Base-by-base conservation (phyloP, 495 filamentous ascomycete genomes). In the Xylaria bambusicola region DNA sequence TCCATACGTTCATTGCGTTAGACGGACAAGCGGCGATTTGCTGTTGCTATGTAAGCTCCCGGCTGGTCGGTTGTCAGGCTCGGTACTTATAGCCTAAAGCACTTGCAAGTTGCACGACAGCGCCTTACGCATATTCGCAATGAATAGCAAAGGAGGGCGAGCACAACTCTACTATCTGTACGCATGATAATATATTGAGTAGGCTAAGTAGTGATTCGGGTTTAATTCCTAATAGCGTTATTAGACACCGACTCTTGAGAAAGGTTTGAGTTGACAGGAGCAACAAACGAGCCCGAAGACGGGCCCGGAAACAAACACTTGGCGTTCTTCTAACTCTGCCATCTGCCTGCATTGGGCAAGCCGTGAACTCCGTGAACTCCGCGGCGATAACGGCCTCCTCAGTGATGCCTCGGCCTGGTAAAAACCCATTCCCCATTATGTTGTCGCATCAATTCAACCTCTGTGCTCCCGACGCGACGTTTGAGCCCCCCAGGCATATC, bases 371-470 rank as follows among this genome's bases (percentile, higher is more conserved):
- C 5, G 15, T 38, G 13, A 21, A 10, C 35, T 33, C 3, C 18
- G 6, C 3, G 4, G 12, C 21, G 5, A 8, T 1, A 7, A n/a
- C 20, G 10, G 31, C 21, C 18, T 38, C 24, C 41, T 58, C 36
- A 56, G 24, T 50, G 46, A 44, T 58, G 40, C 8, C 40, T 48
- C 12, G 66, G 66, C 27, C 63, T 59, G 33, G 67, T 65, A 53
- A 75, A 75, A 24, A 68, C 60, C 71, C 71, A 75, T 50, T 71
- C 61, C 7, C 73, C 73, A 35, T 69, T 60, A 23, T 68, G 63
- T 17, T 56, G 42, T 0, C 66, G 65, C 42, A 70, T 65, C 56
- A 76, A 41, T 12, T 72, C 72, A 24, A 76, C 66, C 47, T 62
- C 61, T 7, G 65, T 63, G 7, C 61, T 47, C 1, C 69, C 73